These are phyloP conservation scores for Eucalyptus virginea DNA, from an alignment of 345 rosid species.

Conservation along the genomic window DNA sequence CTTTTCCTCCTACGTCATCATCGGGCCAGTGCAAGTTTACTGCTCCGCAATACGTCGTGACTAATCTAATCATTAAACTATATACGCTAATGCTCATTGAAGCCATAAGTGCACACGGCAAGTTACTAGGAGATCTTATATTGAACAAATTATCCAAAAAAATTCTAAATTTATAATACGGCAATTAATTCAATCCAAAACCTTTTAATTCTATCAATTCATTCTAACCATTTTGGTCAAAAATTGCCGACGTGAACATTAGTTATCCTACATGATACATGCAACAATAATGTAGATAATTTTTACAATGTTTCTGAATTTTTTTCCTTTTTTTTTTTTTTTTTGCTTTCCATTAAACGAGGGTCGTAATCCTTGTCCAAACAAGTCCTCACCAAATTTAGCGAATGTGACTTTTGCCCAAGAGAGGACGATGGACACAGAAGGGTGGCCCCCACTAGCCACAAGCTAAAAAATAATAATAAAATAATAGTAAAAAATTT, in stretches of 20 bases:
- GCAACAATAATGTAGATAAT: background rate
- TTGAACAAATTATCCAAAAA: background rate
- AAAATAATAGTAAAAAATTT: background rate
- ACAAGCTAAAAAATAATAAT: background rate
- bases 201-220: rapidly evolving
- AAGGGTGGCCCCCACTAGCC: background rate
- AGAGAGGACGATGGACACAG: rapidly evolving
- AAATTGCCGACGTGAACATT: rapidly evolving
- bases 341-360: background rate
- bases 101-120: background rate
- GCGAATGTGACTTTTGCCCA: background rate
- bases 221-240: rapidly evolving
- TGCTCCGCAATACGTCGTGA: background rate
- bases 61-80: background rate
- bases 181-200: rapidly evolving
- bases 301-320: background rate
- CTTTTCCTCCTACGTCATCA: background rate
- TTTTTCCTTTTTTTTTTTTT: background rate
- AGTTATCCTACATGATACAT: rapidly evolving
- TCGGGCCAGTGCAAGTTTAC: background rate
- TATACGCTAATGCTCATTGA: background rate
- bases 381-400: background rate
- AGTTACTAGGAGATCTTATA: background rate
- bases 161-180: background rate
- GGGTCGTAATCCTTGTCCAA: background rate